Evolutionary conservation across 1,284 basidiomycete species (phyloP), one percentile per base, ranked within the genome.

Genomic region (Sanguinoderma infundibulare): DNA sequence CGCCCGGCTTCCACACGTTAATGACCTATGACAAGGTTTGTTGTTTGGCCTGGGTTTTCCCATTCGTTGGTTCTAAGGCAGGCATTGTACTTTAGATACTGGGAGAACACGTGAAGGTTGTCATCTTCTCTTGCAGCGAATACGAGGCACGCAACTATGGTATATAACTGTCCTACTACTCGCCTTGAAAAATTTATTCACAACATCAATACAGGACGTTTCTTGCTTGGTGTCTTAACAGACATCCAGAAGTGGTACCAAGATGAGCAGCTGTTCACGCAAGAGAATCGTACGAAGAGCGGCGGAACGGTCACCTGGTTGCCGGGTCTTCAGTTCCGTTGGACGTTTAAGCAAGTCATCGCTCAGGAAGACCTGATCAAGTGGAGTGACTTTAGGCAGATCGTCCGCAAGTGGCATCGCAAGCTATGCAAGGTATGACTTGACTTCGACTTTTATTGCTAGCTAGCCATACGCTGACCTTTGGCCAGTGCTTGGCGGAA

Each of bases 141-240:
- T 95, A 94, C 69, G 97, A 99, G 77, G 96, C 96, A 7, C 87
- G 92, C 59, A 99, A 98, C 76, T 96, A 96, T 71, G 96, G 95
- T 92, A 69, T 52, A 53, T 53, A 6, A 22, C 20, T 10, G 3
- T 35, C 10, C 20, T 15, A 51, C 2, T 3, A 3, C n/a, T n/a
- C n/a, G n/a, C n/a, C n/a, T n/a, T n/a, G n/a, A n/a, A n/a, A n/a
- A n/a, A n/a, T 39, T 64, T 30, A 38, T 60, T 61, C 17, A 53
- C 36, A 17, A 15, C 12, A 40, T 35, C 12, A 7, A 2, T 14
- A 5, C 62, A 94, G 93, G 94, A 26, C 92, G 92, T 39, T 98
- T 97, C 78, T 78, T 99, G 35, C 81, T 86, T 34, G 90, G 91
- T 4, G 83, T 96, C 57, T 79, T 97, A 63, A 81, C 81, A 20